Percentiles rank a stretch among this genome's conserved stretches.
phyloP scores from a whole-genome alignment of 139 green algal species.

The Asterochloris erici region DNA sequence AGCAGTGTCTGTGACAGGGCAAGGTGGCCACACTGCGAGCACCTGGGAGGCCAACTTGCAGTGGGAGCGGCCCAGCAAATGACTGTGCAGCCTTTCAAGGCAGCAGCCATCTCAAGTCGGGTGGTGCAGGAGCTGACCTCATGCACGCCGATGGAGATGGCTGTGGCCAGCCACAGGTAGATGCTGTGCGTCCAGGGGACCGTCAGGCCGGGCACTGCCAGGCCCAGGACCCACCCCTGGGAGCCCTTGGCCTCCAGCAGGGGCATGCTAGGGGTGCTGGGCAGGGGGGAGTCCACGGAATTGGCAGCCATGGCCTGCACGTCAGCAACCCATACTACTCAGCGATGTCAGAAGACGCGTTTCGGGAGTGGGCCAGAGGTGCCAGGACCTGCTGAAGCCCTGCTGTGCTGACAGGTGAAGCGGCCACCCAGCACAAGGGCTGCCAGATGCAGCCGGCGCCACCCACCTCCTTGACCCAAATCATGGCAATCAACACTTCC shows the following conservation, averaged over 20 bases:
- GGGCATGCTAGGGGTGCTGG: background rate
- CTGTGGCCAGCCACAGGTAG: slow-evolving; percentile 35
- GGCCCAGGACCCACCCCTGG: slow-evolving; percentile 14
- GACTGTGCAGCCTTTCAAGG: background rate
- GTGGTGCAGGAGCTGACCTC: slow-evolving; percentile 24
- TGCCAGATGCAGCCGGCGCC: too few relatives aligned
- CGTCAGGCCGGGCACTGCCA: slow-evolving; percentile 34
- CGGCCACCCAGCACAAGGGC: background rate
- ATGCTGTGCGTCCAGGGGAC: slow-evolving; percentile 27
- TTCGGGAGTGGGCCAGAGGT: background rate
- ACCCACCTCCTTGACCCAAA: slow-evolving; percentile 15
- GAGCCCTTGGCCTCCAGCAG: background rate
- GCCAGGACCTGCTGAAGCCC: background rate
- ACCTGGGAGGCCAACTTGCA: too few relatives aligned
- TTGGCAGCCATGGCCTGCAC: background rate
- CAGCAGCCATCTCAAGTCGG: background rate
- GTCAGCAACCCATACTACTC: too few relatives aligned
- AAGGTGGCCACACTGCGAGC: too few relatives aligned
- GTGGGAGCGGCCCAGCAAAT: too few relatives aligned
- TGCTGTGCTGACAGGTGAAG: background rate
- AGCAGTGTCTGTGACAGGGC: too few relatives aligned
- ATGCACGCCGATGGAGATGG: slow-evolving; percentile 25
- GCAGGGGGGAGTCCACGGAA: background rate
- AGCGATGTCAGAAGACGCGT: background rate
- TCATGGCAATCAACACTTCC: slow-evolving; percentile 11